Evolutionary conservation across 1,284 basidiomycete genomes (phyloP), one percentile per base, ranked within the genome.

Genomic region (Austroboletus niveus): DNA sequence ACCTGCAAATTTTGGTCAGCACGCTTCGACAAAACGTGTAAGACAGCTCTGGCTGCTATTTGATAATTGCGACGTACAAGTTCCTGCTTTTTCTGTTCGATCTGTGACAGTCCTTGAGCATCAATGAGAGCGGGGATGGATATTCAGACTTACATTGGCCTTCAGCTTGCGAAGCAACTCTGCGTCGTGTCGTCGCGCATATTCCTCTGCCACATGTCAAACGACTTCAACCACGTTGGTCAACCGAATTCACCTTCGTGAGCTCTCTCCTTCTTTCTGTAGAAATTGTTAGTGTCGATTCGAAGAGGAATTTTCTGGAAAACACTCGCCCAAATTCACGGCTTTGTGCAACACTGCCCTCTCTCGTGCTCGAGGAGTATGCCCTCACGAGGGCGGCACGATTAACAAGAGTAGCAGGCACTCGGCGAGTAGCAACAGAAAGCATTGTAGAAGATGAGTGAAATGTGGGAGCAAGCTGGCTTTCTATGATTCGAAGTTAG

Each of bases 181-280:
- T 17, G 64, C 60, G 52, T 87, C 85, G 53, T 81, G 80, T 59
- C 72, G 64, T 53, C 77, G 80, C 53, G 77, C 73, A 54, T 81
- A 87, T 67, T 84, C 76, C 55, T 83, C 84, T 87, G 61, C 8
- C 47, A 38, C 44, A 47, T 40, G 30, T 52, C 15, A 58, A 34
- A 9, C 31, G 30, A 11, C 22, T 24, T 14, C 14, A 12, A 27
- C 22, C 34, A 8, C 30, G 27, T 30, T 11, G 22, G 15, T 17
- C 31, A 27, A 3, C 42, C 3, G 17, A 22, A 10, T 47, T 49
- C 57, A 84, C 86, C 80, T 73, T 89, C 87, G 53, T 87, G 79
- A 15, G 85, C 87, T 66, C 77, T 83, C 67, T 89, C 87, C 69
- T 81, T 88, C 70, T 82, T 82, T 60, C 87, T 89, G 64, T 45